phyloP scores from a whole-genome alignment of 1,284 basidiomycete species.

The Heterobasidion parviporum region DNA sequence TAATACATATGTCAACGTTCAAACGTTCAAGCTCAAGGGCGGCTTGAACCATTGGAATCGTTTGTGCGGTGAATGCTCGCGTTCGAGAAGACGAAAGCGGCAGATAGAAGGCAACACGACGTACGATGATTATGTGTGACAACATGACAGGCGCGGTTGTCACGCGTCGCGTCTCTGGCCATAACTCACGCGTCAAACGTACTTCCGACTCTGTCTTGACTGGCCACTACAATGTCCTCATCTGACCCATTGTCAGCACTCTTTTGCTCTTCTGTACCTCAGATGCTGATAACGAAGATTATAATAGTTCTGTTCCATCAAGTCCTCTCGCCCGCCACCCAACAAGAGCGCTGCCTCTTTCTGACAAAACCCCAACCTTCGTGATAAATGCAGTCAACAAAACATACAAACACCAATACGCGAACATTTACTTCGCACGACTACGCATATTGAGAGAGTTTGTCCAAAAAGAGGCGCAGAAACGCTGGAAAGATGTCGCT shows the following conservation, averaged over 20 bases:
- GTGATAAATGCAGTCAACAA: constrained; percentile 43
- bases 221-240: neutral
- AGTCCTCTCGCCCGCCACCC: constrained; percentile 14
- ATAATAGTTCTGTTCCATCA: constrained; percentile 10
- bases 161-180: neutral
- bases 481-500: constrained; percentile 57
- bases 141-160: neutral
- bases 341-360: constrained; percentile 24
- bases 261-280: neutral
- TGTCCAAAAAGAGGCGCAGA: constrained; percentile 57
- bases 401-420: constrained; percentile 83
- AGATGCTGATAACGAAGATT: neutral
- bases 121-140: neutral
- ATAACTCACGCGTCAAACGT: neutral
- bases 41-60: no score
- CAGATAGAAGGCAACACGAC: no score
- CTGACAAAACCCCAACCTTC: constrained; percentile 46
- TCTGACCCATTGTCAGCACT: neutral
- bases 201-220: neutral
- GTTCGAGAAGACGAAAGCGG: no score
- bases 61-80: no score
- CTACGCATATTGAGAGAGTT: constrained; percentile 55
- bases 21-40: no score
- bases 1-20: no score
- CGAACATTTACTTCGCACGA: constrained; percentile 87